Evolutionary conservation across 208 protist species (phyloP).

Genomic region (Hexamita inflata): DNA sequence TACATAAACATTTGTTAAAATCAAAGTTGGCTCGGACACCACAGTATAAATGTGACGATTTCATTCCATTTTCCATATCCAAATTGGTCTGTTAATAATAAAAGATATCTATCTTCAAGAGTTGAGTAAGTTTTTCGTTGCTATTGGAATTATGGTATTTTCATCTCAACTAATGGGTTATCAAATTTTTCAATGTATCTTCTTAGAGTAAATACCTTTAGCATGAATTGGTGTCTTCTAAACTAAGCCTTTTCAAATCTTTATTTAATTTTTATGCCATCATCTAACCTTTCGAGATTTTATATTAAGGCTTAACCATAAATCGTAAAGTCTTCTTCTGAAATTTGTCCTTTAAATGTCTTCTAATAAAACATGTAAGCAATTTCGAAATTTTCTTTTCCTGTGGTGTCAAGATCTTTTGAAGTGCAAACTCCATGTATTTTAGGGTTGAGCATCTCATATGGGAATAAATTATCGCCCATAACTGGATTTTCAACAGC

Average conservation of each 20-base stretch:
- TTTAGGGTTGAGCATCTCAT: background rate
- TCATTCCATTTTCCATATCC: slow-evolving; percentile 10
- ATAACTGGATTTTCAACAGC: background rate
- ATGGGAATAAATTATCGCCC: background rate
- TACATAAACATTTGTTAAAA: no score
- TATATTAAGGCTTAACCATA: slow-evolving; percentile 8
- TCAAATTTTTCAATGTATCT: background rate
- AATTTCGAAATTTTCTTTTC: slow-evolving; percentile 13
- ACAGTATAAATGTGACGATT: no score
- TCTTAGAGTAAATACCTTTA: background rate
- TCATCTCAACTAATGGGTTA: background rate
- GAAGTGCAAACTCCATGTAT: background rate
- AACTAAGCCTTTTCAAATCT: slow-evolving; percentile 8
- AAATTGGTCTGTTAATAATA: background rate
- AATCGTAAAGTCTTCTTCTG: background rate
- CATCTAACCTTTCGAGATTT: slow-evolving; percentile 6
- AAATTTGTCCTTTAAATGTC: background rate
- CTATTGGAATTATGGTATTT: background rate
- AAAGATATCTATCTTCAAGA: slow-evolving; percentile 10
- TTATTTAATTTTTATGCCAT: background rate
- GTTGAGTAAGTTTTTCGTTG: background rate
- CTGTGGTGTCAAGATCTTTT: background rate
- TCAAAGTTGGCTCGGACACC: no score
- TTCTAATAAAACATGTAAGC: background rate
- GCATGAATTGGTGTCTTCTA: background rate